These are phyloP conservation scores for Ilex asprella DNA, from an alignment of 257 asterid genomes.

Conservation along the genomic window DNA sequence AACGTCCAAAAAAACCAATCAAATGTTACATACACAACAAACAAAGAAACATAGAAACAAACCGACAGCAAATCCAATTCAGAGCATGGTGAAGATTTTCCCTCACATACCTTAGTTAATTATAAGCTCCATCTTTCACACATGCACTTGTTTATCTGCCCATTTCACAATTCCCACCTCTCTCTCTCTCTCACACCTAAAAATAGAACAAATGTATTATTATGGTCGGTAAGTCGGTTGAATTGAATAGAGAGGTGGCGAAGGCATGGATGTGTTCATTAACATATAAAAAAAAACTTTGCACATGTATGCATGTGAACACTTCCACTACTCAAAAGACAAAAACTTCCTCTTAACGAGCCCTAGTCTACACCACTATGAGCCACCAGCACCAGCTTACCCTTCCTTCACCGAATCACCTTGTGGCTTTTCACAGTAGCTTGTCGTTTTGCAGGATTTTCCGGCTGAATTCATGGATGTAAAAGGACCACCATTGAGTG, in stretches of 20 bases:
- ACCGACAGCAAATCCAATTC: slow-evolving; percentile 3
- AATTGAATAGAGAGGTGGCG: slow-evolving; percentile 5
- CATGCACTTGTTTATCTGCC: too few species aligned
- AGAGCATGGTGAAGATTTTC: slow-evolving; percentile 1
- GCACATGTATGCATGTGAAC: slow-evolving; percentile 33
- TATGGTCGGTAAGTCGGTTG: slow-evolving; percentile 30
- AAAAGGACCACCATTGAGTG: too few species aligned
- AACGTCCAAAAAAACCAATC: too few species aligned
- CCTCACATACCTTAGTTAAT: too few species aligned
- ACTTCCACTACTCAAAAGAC: slow-evolving; percentile 2
- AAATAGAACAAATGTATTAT: not conserved
- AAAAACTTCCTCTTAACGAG: slow-evolving; percentile 3
- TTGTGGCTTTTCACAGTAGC: too few species aligned
- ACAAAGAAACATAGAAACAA: too few species aligned
- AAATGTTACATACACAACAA: too few species aligned
- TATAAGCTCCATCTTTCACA: too few species aligned
- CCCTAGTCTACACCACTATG: not conserved
- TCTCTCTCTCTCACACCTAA: too few species aligned
- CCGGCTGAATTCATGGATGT: too few species aligned
- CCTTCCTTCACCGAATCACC: not conserved
- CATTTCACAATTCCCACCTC: too few species aligned
- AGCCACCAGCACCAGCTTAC: not conserved
- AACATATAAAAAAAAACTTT: not conserved
- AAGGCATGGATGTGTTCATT: not conserved
- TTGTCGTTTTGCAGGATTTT: too few species aligned